phyloP scores from a whole-genome alignment of 139 green algal species.

The Pseudopediastrum boryanum region DNA sequence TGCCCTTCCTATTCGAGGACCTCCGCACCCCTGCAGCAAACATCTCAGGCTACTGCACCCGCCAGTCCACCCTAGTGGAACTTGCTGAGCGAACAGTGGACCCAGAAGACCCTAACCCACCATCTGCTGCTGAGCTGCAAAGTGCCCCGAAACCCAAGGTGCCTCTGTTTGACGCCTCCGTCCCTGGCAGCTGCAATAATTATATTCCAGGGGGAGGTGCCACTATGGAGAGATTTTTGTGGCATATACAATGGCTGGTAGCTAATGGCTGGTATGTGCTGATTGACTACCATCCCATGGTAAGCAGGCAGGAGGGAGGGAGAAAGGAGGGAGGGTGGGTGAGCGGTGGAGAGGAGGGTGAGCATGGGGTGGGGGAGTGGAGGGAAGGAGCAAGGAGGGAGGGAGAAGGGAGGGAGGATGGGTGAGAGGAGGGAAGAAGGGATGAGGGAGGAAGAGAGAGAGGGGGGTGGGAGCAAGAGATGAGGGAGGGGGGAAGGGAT shows the following conservation, averaged over 20 bases:
- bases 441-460: too few relatives aligned
- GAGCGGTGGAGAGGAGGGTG: too few relatives aligned
- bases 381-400: too few relatives aligned
- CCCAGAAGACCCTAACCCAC: neutral
- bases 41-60: constrained; percentile 18
- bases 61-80: constrained; percentile 14
- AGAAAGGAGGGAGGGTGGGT: too few relatives aligned
- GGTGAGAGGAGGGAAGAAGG: too few relatives aligned
- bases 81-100: constrained; percentile 22
- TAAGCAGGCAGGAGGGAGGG: neutral
- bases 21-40: neutral
- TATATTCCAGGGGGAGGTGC: constrained; percentile 5
- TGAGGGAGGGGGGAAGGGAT: too few relatives aligned
- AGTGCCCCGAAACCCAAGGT: constrained; percentile 20
- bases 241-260: constrained; percentile 54
- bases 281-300: constrained; percentile 51
- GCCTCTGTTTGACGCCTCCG: neutral
- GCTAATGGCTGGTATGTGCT: constrained; percentile 66
- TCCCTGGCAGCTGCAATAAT: constrained; percentile 34
- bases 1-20: constrained; percentile 38
- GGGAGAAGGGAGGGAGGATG: too few relatives aligned
- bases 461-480: too few relatives aligned
- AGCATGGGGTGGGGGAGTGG: too few relatives aligned
- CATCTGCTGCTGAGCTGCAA: too few relatives aligned
- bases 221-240: constrained; percentile 59